phyloP scores from a whole-genome alignment of 2,329 filamentous ascomycete species.

The Neurospora sp. region DNA sequence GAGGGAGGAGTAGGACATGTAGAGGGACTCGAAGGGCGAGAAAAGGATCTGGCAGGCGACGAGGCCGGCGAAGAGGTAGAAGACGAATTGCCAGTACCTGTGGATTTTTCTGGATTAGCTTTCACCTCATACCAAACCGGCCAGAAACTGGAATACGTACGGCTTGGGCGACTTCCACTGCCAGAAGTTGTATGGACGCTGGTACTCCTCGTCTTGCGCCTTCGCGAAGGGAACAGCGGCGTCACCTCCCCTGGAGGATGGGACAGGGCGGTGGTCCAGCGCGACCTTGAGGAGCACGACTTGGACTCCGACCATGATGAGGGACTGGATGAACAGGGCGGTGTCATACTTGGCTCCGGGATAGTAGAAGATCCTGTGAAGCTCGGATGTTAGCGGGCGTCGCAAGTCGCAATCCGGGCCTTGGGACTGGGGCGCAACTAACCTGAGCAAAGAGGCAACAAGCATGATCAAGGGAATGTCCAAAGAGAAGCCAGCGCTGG shows the following conservation, averaged over 20 bases:
- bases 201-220: slow-evolving; percentile 32
- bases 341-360: slow-evolving; percentile 56
- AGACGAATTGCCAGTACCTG: slow-evolving; percentile 70
- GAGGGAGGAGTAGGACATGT: slow-evolving; percentile 53
- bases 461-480: slow-evolving; percentile 67
- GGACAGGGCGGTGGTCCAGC: slow-evolving; percentile 54
- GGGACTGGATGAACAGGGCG: slow-evolving; percentile 53
- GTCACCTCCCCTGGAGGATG: slow-evolving; percentile 51
- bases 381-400: slow-evolving; percentile 5
- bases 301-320: slow-evolving; percentile 58
- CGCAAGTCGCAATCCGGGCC: background rate
- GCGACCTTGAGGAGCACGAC: slow-evolving; percentile 55
- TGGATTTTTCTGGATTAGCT: slow-evolving; percentile 16
- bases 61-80: slow-evolving; percentile 55
- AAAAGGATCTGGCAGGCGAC: slow-evolving; percentile 59
- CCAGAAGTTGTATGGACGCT: slow-evolving; percentile 70
- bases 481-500: slow-evolving; percentile 59
- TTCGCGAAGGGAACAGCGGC: slow-evolving; percentile 54
- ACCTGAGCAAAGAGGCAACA: slow-evolving; percentile 57
- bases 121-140: background rate
- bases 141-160: slow-evolving; percentile 28
- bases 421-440: background rate
- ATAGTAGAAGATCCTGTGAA: slow-evolving; percentile 57
- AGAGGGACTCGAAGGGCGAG: slow-evolving; percentile 45
- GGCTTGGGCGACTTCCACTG: slow-evolving; percentile 67